phyloP scores from a whole-genome alignment of 495 filamentous ascomycete genomes.

The Bacidia gigantensis region DNA sequence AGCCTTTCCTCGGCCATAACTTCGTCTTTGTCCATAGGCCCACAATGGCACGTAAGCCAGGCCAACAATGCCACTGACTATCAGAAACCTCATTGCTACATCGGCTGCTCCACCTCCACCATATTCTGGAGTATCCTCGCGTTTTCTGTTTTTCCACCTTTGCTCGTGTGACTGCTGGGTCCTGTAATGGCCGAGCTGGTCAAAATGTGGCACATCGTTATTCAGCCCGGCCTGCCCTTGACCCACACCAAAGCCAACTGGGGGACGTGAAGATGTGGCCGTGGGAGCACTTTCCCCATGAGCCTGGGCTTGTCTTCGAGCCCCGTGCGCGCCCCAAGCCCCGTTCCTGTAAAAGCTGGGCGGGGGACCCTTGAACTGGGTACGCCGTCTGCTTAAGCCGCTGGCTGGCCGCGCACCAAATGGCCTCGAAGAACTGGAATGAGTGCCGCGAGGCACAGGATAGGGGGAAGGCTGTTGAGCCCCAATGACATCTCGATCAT shows the following conservation, averaged over 20 bases:
- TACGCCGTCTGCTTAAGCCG: conserved; percentile 63
- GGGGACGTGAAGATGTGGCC: conserved; percentile 1
- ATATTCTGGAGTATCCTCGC: conserved; percentile 22
- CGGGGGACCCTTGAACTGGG: conserved; percentile 69
- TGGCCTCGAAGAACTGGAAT: conserved; percentile 14
- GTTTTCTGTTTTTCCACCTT: conserved; percentile 15
- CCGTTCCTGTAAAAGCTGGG: conserved; percentile 75
- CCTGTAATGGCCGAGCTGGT: conserved; percentile 53
- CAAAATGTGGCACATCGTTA: conserved; percentile 48
- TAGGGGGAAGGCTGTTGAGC: conserved; percentile 15
- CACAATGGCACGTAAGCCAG: conserved; percentile 3
- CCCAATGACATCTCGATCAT: conserved; percentile 55
- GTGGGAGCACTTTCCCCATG: conserved; percentile 12
- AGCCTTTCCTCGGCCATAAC: not conserved
- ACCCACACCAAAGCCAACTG: conserved; percentile 32
- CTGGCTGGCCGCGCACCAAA: conserved; percentile 60
- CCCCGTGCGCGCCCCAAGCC: conserved; percentile 39
- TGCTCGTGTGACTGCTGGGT: conserved; percentile 50
- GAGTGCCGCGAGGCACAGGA: conserved; percentile 11
- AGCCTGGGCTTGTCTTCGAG: conserved; percentile 10
- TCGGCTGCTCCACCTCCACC: conserved; percentile 20
- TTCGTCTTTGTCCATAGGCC: not conserved
- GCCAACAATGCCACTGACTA: conserved; percentile 28
- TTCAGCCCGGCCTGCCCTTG: conserved; percentile 25
- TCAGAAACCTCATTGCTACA: conserved; percentile 32